phyloP scores from a whole-genome alignment of 2,329 filamentous ascomycete species.

The Neopestalotiopsis sp. region DNA sequence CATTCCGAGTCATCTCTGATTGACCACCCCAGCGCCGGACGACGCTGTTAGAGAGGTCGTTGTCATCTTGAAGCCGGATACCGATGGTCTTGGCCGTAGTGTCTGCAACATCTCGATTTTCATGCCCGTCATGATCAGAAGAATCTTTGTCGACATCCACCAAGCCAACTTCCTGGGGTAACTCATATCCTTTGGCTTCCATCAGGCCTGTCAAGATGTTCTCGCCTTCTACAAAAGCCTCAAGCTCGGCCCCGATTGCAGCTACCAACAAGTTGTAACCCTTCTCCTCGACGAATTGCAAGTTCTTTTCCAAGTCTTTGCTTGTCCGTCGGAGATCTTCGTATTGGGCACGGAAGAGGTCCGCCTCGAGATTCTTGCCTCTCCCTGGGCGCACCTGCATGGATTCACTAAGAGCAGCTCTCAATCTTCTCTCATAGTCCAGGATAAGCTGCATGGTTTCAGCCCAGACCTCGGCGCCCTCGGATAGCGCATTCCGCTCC shows the following conservation, averaged over 20 bases:
- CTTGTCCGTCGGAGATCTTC: conserved; percentile 63
- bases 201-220: conserved; percentile 53
- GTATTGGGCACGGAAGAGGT: conserved; percentile 53
- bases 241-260: conserved; percentile 76
- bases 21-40: conserved; percentile 38
- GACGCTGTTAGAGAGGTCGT: conserved; percentile 38
- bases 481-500: conserved; percentile 69
- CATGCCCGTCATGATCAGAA: conserved; percentile 24
- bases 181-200: conserved; percentile 18
- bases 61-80: conserved; percentile 24
- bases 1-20: conserved; percentile 4
- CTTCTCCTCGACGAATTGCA: conserved; percentile 62
- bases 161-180: conserved; percentile 23
- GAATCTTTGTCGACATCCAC: conserved; percentile 25
- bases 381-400: conserved; percentile 22
- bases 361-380: conserved; percentile 36
- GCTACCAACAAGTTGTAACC: conserved; percentile 79
- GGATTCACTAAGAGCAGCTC: conserved; percentile 25
- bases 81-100: not conserved
- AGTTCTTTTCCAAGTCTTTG: conserved; percentile 56
- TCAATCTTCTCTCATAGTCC: conserved; percentile 62
- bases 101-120: not conserved
- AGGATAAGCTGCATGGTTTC: conserved; percentile 64
- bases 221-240: conserved; percentile 68
- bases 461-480: conserved; percentile 72